Evolutionary conservation across 805 yeast genomes (phyloP).

Genomic region (Zygosaccharomyces lentus): DNA sequence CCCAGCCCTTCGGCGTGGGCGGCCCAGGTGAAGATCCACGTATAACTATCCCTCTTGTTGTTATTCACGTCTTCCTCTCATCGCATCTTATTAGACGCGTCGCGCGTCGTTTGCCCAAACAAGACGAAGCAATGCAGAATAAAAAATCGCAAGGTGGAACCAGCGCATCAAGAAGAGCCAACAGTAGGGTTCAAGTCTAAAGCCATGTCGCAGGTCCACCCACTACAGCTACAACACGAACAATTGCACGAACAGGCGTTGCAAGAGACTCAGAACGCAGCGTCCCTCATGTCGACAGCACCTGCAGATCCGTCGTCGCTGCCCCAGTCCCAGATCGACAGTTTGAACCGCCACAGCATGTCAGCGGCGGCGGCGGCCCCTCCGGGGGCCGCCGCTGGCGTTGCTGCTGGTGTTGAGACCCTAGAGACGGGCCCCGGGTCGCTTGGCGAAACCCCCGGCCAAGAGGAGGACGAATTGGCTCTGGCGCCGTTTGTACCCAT

Average conservation of each 20-base stretch:
- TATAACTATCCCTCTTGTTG: too few relatives aligned
- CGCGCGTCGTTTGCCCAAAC: conserved; percentile 16
- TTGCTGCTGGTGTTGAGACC: conserved; percentile 6
- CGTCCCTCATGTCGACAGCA: conserved; percentile 26
- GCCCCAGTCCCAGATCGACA: conserved; percentile 11
- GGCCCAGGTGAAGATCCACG: too few relatives aligned
- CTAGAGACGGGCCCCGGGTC: conserved; percentile 6
- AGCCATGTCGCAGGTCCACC: conserved; percentile 6
- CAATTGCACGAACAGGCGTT: conserved; percentile 6
- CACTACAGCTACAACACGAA: conserved; percentile 6
- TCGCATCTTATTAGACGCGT: conserved; percentile 11
- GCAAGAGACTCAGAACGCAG: conserved; percentile 6
- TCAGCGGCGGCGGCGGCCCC: not conserved
- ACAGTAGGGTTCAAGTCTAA: conserved; percentile 1
- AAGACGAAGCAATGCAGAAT: conserved; percentile 14
- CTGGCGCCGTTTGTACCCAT: conserved; percentile 34
- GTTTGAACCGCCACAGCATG: conserved; percentile 2
- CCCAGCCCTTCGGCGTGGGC: too few relatives aligned
- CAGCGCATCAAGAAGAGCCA: not conserved
- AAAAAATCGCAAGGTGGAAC: conserved; percentile 4
- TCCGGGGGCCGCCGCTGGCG: conserved; percentile 6
- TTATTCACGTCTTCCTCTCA: not conserved
- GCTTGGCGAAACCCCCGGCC: not conserved
- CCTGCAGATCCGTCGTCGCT: conserved; percentile 22
- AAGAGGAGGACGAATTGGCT: conserved; percentile 49